A percentile compares a stretch with the other conserved stretches of the same genome.
Conservation (phyloP, 1,284 basidiomycete species). For the Malassezia psittaci region DNA sequence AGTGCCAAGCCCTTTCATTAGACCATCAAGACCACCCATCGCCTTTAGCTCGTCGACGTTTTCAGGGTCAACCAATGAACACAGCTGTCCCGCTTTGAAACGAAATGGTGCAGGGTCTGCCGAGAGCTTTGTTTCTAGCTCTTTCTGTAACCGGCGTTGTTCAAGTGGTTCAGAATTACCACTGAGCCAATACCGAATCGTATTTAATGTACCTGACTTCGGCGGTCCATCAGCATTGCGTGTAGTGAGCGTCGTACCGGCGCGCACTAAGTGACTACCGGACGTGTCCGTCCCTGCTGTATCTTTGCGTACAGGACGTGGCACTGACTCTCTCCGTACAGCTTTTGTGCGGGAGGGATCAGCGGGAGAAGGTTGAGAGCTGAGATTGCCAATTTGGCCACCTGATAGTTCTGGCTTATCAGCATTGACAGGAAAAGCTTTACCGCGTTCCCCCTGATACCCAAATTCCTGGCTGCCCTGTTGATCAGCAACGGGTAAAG, state of each 20-base stretch:
- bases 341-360: too few species aligned
- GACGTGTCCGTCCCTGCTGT: too few species aligned
- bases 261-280: not conserved
- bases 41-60: slow-evolving; percentile 57
- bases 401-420: too few species aligned
- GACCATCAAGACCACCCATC: slow-evolving; percentile 63
- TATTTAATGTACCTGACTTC: not conserved
- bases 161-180: not conserved
- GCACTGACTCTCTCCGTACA: too few species aligned
- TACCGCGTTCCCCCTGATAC: too few species aligned
- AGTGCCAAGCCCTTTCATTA: slow-evolving; percentile 68
- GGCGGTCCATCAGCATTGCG: not conserved
- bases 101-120: slow-evolving; percentile 39
- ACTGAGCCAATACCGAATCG: not conserved
- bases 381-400: too few species aligned
- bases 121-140: slow-evolving; percentile 26
- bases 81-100: slow-evolving; percentile 62
- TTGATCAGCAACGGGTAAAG: too few species aligned
- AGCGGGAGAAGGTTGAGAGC: too few species aligned
- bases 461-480: too few species aligned
- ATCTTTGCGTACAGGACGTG: too few species aligned
- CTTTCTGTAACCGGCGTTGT: slow-evolving; percentile 16
- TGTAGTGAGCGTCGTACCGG: not conserved
- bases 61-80: slow-evolving; percentile 81
- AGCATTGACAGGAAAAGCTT: too few species aligned